Evolutionary conservation across 2,329 filamentous ascomycete genomes (phyloP), one percentile per base, ranked within the genome.

Genomic region (Trichoderma afroharzianum): DNA sequence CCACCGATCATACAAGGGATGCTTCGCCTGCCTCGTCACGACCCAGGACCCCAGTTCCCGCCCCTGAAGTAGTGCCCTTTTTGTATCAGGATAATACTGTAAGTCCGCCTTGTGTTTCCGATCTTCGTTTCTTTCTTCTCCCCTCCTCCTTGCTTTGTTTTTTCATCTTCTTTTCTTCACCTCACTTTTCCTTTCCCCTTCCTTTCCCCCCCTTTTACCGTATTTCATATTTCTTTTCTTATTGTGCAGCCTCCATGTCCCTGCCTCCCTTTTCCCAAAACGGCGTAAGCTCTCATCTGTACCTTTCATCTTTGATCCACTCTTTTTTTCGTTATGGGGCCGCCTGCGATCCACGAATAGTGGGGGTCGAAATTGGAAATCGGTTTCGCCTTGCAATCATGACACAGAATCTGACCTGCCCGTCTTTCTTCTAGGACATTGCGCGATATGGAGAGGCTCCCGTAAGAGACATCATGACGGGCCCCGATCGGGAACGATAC

Each of bases 1-100:
- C 88, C 68, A 91, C 90, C 68, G 90, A 96, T 78, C 88, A 91
- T 76, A 91, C 91, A 74, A 86, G 91, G 73, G 91, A 95, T 74
- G 87, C 86, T 59, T 97, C 95, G 68, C 94, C 94, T 53, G 88
- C 88, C 67, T 90, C 89, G 36, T 94, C 92, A 32, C 88, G 93
- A 75, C 93, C 95, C 62, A 88, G 92, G 76, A 97, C 93, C n/a
- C 94, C 95, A 14, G 86, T 94, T 66, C 93, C 93, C 55, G 93
- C 93, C 14, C 96, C 93, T 78, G 95, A 98, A 82, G 94, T 99
- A 71, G 96, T 97, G 50, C 96, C 96, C n/a, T 99, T 97, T 87
- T 87, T 97, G 73, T 98, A 96, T 79, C 96, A 98, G 82, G 93
- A 96, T 72, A 83, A 82, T 72, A 79, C 93, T 84, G 91, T 93